These are phyloP conservation scores for Grifola frondosa DNA, from an alignment of 1,284 basidiomycete genomes.

Conservation along the genomic window DNA sequence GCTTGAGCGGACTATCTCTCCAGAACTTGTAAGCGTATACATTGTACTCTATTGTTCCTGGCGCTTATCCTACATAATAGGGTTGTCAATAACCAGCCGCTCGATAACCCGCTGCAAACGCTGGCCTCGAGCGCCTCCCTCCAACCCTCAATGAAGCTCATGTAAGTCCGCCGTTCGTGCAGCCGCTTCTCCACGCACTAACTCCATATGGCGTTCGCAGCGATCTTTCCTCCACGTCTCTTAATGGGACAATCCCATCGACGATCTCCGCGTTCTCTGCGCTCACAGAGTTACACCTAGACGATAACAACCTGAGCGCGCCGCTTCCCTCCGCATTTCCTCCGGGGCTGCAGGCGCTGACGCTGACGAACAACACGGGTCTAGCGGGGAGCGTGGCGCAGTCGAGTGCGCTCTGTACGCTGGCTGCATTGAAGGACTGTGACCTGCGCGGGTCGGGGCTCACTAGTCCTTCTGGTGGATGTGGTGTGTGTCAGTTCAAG, in stretches of 20 bases:
- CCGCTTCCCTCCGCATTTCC: slow-evolving; percentile 31
- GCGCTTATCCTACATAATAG: slow-evolving; percentile 19
- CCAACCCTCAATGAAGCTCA: slow-evolving; percentile 35
- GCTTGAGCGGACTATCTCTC: slow-evolving; percentile 35
- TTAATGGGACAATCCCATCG: slow-evolving; percentile 28
- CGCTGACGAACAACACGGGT: slow-evolving; percentile 30
- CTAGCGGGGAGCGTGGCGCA: slow-evolving; percentile 23
- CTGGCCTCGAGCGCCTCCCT: slow-evolving; percentile 37
- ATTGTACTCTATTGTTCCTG: background rate
- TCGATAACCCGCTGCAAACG: slow-evolving; percentile 32
- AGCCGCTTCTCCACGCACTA: background rate
- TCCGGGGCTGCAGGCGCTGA: slow-evolving; percentile 26
- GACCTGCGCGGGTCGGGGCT: slow-evolving; percentile 32
- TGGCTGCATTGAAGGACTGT: slow-evolving; percentile 30
- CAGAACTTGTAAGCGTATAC: slow-evolving; percentile 40
- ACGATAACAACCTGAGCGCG: slow-evolving; percentile 27
- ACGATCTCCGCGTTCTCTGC: slow-evolving; percentile 29
- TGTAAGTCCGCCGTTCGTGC: slow-evolving; percentile 27
- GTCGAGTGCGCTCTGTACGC: slow-evolving; percentile 29
- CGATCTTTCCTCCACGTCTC: slow-evolving; percentile 31
- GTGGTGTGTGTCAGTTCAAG: slow-evolving; percentile 27
- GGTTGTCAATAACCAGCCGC: slow-evolving; percentile 35
- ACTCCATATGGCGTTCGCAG: slow-evolving; percentile 16
- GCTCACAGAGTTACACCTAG: slow-evolving; percentile 32
- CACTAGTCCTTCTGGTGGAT: slow-evolving; percentile 22